Evolutionary conservation across 352 stramenopile species (phyloP).

Genomic region (Thraustotheca clavata): DNA sequence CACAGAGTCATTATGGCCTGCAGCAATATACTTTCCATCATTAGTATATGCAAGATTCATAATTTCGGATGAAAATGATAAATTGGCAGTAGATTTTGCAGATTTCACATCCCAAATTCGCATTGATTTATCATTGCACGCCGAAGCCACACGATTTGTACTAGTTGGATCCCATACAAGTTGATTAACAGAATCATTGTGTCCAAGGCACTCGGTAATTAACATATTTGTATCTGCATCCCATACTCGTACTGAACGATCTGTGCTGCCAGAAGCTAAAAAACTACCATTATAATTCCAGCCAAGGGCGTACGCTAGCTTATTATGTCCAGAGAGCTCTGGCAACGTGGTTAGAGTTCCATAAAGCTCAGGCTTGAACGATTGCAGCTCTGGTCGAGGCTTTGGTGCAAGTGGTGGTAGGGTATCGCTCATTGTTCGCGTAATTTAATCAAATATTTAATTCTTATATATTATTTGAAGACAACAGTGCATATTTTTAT

Average conservation of each 20-base stretch:
- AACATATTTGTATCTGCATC: constrained; percentile 47
- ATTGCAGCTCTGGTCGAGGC: not conserved
- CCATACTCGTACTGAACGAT: constrained; percentile 76
- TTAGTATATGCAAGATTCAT: constrained; percentile 74
- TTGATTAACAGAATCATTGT: constrained; percentile 64
- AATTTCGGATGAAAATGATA: constrained; percentile 61
- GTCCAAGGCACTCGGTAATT: constrained; percentile 49
- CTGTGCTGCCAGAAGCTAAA: constrained; percentile 70
- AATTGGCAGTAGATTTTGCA: constrained; percentile 63
- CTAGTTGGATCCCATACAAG: constrained; percentile 67
- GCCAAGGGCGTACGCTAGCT: constrained; percentile 69
- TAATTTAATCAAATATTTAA: constrained; percentile 8
- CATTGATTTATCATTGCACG: constrained; percentile 70
- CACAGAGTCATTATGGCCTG: constrained; percentile 62
- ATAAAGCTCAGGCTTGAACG: not conserved
- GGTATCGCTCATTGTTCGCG: not conserved
- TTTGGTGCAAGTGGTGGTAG: constrained; percentile 1
- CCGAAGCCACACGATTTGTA: constrained; percentile 52
- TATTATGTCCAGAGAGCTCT: constrained; percentile 72
- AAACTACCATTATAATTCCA: constrained; percentile 64
- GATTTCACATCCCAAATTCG: constrained; percentile 78
- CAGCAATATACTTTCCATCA: constrained; percentile 75
- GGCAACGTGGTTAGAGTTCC: constrained; percentile 42
- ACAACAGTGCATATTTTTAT: not conserved
- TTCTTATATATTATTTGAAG: not conserved